Percentiles rank a stretch among this genome's conserved stretches.
These are phyloP conservation scores for Arthrobotrys iridis DNA, from an alignment of 2,329 filamentous ascomycete species.

Conservation along the genomic window DNA sequence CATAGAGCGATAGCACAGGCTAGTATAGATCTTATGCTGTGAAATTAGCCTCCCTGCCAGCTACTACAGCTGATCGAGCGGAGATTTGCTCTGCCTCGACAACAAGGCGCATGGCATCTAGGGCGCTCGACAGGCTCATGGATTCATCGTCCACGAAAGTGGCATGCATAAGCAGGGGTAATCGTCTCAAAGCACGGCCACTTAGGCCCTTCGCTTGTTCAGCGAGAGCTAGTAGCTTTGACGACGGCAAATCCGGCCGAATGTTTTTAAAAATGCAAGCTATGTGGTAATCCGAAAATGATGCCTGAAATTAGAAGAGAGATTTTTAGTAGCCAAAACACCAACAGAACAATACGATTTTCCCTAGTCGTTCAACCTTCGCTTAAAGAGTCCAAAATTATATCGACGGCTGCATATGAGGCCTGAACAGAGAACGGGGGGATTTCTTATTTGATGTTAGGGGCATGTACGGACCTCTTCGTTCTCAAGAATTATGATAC, in stretches of 20 bases:
- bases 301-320: slow-evolving; percentile 9
- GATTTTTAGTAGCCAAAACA: slow-evolving; percentile 11
- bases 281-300: slow-evolving; percentile 46
- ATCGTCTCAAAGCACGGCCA: slow-evolving; percentile 56
- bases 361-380: slow-evolving; percentile 50
- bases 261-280: slow-evolving; percentile 49
- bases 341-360: slow-evolving; percentile 54
- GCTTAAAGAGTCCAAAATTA: slow-evolving; percentile 48
- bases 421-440: slow-evolving; percentile 13
- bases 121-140: slow-evolving; percentile 39
- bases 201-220: slow-evolving; percentile 54
- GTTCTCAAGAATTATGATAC: slow-evolving; percentile 53
- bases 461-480: slow-evolving; percentile 52
- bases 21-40: slow-evolving; percentile 2
- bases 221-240: slow-evolving; percentile 55
- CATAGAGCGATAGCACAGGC: not conserved
- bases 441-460: not conserved
- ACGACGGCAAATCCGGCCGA: slow-evolving; percentile 55
- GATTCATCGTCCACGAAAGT: slow-evolving; percentile 28
- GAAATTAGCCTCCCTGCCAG: not conserved
- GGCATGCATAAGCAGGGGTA: slow-evolving; percentile 58
- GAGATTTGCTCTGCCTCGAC: slow-evolving; percentile 25
- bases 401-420: slow-evolving; percentile 36
- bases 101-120: slow-evolving; percentile 39
- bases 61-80: slow-evolving; percentile 10